A percentile compares a stretch with the other conserved stretches of the same genome.
Conservation (phyloP, 1,139 yeast genomes). For the Yamadazyma diddensiae region DNA sequence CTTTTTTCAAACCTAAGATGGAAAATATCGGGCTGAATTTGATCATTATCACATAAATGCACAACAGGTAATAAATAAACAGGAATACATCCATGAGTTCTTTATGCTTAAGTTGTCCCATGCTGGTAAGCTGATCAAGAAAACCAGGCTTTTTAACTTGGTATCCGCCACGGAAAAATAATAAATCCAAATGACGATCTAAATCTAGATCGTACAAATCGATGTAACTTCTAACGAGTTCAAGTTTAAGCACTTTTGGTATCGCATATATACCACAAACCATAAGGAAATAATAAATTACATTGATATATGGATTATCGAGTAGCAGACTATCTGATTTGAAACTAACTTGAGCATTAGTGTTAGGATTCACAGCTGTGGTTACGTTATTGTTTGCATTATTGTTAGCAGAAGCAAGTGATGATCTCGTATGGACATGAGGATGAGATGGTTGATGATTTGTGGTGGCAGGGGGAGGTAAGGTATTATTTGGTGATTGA, state of each 20-base stretch:
- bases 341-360: background rate
- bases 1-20: conserved; percentile 26
- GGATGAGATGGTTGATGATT: background rate
- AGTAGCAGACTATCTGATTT: background rate
- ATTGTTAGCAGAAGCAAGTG: background rate
- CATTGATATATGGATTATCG: background rate
- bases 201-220: background rate
- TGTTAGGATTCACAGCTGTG: background rate
- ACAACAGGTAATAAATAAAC: conserved; percentile 34
- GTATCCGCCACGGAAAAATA: background rate
- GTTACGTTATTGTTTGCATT: background rate
- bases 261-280: background rate
- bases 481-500: background rate
- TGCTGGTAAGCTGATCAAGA: background rate
- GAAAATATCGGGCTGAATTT: conserved; percentile 31
- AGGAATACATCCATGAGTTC: conserved; percentile 1
- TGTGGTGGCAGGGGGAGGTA: background rate
- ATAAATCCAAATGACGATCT: background rate
- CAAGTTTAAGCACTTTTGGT: background rate
- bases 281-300: background rate
- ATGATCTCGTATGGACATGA: background rate
- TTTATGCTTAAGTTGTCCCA: background rate
- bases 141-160: background rate
- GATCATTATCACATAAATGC: conserved; percentile 41
- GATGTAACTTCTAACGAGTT: background rate